Conservation (phyloP, 495 filamentous ascomycete species). For the Penicillium cinerascens region DNA sequence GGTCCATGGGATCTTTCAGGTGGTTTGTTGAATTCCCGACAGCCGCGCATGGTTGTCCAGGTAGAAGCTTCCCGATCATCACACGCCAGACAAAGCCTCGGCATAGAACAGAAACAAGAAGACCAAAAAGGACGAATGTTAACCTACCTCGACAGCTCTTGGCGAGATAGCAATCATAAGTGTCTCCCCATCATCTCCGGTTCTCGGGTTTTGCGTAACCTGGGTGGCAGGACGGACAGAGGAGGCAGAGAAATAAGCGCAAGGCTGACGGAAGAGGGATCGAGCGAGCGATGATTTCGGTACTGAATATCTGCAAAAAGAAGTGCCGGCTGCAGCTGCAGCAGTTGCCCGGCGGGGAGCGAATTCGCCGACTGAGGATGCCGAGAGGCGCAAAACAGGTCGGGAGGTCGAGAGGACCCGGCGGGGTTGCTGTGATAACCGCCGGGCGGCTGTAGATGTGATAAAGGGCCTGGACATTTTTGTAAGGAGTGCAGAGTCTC, state of each 20-base stretch:
- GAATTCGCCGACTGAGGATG: conserved; percentile 28
- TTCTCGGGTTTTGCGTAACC: conserved; percentile 37
- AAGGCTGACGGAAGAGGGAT: conserved; percentile 10
- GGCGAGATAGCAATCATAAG: conserved; percentile 78
- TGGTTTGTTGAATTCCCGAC: background rate
- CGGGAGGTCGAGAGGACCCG: conserved; percentile 28
- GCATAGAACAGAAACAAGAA: conserved; percentile 1
- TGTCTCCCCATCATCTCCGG: conserved; percentile 68
- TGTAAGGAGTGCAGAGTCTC: background rate
- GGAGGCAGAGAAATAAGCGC: conserved; percentile 33
- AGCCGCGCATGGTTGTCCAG: background rate
- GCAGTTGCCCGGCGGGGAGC: conserved; percentile 10
- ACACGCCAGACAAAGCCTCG: background rate
- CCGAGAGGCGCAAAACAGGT: conserved; percentile 31
- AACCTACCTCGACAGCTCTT: conserved; percentile 71
- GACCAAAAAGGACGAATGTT: conserved; percentile 1
- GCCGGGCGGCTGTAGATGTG: conserved; percentile 20
- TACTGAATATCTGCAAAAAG: background rate
- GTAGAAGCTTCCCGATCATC: background rate
- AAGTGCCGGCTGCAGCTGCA: conserved; percentile 1
- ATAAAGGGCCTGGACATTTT: conserved; percentile 32
- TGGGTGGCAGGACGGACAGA: conserved; percentile 26
- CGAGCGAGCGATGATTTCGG: background rate
- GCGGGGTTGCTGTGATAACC: conserved; percentile 20
- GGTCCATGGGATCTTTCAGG: background rate